A percentile compares a stretch with the other conserved stretches of the same genome.
These are phyloP conservation scores for Euphorbia corollata DNA, from an alignment of 441 rosid species.

Conservation along the genomic window DNA sequence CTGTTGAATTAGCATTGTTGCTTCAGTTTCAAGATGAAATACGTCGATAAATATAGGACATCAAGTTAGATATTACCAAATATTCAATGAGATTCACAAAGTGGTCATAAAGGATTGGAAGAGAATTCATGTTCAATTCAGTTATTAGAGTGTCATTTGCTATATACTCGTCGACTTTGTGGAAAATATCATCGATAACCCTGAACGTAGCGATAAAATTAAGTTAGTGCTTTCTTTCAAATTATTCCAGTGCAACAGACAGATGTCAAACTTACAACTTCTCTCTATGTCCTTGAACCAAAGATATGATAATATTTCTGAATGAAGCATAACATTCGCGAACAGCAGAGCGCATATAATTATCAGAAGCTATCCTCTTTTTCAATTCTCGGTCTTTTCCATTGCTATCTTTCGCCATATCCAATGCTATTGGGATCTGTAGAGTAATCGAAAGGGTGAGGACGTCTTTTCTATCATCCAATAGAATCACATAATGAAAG, in stretches of 20 bases:
- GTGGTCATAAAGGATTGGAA: slow-evolving; percentile 76
- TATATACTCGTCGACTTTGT: slow-evolving; percentile 63
- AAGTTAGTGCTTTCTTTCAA: background rate
- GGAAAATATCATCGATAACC: slow-evolving; percentile 33
- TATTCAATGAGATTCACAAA: slow-evolving; percentile 72
- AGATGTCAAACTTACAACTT: slow-evolving; percentile 43
- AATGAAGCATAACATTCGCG: slow-evolving; percentile 92
- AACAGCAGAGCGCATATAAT: slow-evolving; percentile 87
- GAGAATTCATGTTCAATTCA: slow-evolving; percentile 77
- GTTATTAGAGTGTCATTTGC: slow-evolving; percentile 30
- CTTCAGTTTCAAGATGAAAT: slow-evolving; percentile 10
- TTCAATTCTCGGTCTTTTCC: slow-evolving; percentile 82
- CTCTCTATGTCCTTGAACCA: slow-evolving; percentile 77
- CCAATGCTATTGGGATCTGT: slow-evolving; percentile 95
- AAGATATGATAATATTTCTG: slow-evolving; percentile 53
- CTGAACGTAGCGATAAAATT: slow-evolving; percentile 24
- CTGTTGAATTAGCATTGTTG: slow-evolving; percentile 32
- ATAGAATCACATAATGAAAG: background rate
- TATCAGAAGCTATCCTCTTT: slow-evolving; percentile 65
- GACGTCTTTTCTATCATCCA: background rate
- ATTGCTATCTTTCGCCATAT: slow-evolving; percentile 98
- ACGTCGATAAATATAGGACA: background rate
- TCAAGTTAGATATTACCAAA: slow-evolving; percentile 49
- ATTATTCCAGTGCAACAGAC: slow-evolving; percentile 1
- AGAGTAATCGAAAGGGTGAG: slow-evolving; percentile 8